Percentiles rank a stretch among this genome's conserved stretches.
Conservation (phyloP, 2,329 filamentous ascomycete species). For the Trichoderma atroviride region DNA sequence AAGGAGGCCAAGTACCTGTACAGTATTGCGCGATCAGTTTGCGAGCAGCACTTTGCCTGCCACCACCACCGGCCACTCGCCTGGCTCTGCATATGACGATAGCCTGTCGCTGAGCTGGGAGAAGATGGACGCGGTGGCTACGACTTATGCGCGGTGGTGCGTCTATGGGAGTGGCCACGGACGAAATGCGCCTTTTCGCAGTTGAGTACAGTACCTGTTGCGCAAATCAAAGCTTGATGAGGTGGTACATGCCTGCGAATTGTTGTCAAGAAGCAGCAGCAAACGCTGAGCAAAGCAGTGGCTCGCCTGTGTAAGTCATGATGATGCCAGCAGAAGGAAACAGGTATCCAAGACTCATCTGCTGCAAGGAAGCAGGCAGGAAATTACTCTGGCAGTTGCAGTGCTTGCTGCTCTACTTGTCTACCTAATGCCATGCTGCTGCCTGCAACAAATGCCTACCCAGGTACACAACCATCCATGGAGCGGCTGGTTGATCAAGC, state of each 20-base stretch:
- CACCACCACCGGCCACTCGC: background rate
- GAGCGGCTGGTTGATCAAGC: background rate
- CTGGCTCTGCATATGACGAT: constrained; percentile 13
- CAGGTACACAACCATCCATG: background rate
- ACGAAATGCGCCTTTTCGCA: constrained; percentile 8
- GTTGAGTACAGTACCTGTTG: background rate
- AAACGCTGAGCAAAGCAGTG: background rate
- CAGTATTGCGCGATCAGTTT: constrained; percentile 40
- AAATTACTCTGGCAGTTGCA: background rate
- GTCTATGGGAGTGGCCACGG: background rate
- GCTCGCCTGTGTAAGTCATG: background rate
- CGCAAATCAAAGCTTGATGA: too few relatives aligned
- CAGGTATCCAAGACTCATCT: background rate
- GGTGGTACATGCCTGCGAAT: too few relatives aligned
- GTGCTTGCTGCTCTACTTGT: background rate
- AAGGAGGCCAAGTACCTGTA: constrained; percentile 42
- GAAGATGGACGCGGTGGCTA: constrained; percentile 17
- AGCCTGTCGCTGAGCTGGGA: constrained; percentile 15
- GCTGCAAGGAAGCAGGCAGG: background rate
- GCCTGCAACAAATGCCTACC: background rate
- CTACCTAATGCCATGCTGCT: background rate
- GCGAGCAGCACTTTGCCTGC: constrained; percentile 9
- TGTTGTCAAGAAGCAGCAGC: background rate
- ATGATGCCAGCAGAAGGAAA: background rate
- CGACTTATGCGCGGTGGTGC: background rate